These are phyloP conservation scores for Cinnamomum chago DNA, from an alignment of 164 flowering plant species.

Conservation along the genomic window DNA sequence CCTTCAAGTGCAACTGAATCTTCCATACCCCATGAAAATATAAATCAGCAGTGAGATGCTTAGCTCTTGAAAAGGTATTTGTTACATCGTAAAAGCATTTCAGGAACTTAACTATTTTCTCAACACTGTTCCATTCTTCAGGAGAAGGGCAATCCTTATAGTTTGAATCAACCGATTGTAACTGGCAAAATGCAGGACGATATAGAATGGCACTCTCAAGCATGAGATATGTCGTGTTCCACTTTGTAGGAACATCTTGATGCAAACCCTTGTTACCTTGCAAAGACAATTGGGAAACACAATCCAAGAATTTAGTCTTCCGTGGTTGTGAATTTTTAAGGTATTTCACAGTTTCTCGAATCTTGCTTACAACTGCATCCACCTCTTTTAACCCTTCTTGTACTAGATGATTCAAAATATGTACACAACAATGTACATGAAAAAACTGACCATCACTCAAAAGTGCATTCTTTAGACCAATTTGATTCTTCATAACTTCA, in stretches of 20 bases:
- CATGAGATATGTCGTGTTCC: conserved; percentile 11
- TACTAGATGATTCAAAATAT: conserved; percentile 3
- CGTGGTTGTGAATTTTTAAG: not conserved
- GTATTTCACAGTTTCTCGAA: conserved; percentile 1
- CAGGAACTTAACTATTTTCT: conserved; percentile 47
- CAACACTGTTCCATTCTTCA: conserved; percentile 79
- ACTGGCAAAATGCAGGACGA: conserved; percentile 11
- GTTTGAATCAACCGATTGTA: conserved; percentile 45
- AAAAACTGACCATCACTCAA: not conserved
- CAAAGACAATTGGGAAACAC: not conserved
- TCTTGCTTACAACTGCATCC: not conserved
- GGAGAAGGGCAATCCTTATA: conserved; percentile 36
- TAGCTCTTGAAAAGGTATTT: conserved; percentile 33
- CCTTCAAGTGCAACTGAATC: conserved; percentile 47
- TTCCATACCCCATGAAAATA: conserved; percentile 65
- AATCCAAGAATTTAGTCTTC: not conserved
- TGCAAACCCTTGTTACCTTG: not conserved
- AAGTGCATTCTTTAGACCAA: not conserved
- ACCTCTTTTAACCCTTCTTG: not conserved
- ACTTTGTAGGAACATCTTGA: conserved; percentile 3
- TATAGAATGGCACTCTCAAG: conserved; percentile 2
- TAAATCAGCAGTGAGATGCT: conserved; percentile 44
- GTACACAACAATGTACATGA: conserved; percentile 12
- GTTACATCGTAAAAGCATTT: conserved; percentile 60
- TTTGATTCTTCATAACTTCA: not conserved